These are phyloP conservation scores for Globisporangium paroecandrum DNA, from an alignment of 352 stramenopile genomes.

Conservation along the genomic window DNA sequence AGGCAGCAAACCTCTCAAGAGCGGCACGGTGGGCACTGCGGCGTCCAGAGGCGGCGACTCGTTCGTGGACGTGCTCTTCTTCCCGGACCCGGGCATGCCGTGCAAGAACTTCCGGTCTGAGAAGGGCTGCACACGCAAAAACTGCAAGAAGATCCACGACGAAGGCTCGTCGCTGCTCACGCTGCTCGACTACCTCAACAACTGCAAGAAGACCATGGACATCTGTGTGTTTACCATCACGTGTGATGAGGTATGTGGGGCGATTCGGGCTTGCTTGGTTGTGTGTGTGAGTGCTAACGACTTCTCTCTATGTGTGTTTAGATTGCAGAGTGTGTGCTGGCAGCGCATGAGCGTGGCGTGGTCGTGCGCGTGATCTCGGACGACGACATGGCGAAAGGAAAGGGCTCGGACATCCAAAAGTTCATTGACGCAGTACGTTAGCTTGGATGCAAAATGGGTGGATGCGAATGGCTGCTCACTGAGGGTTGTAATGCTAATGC, in stretches of 20 bases:
- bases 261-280: background rate
- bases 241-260: conserved; percentile 45
- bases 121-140: conserved; percentile 57
- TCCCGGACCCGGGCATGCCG: conserved; percentile 58
- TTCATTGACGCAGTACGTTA: conserved; percentile 59
- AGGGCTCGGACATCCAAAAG: conserved; percentile 69
- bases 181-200: conserved; percentile 43
- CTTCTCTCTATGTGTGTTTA: conserved; percentile 16
- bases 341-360: conserved; percentile 46
- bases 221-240: conserved; percentile 78
- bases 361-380: conserved; percentile 63
- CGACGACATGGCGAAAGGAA: conserved; percentile 50
- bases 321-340: conserved; percentile 60
- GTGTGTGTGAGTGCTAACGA: background rate
- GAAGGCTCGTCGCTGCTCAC: conserved; percentile 55
- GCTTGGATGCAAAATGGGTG: too few species aligned
- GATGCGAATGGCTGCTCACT: too few species aligned
- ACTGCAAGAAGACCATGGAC: conserved; percentile 47
- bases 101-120: conserved; percentile 50
- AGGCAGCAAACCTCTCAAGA: background rate
- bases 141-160: conserved; percentile 64
- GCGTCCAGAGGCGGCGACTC: conserved; percentile 31
- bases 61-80: conserved; percentile 74
- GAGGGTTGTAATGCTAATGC: too few species aligned
- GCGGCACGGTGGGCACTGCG: background rate